Percentiles rank a stretch among this genome's conserved stretches.
These are phyloP conservation scores for Globisporangium yorkense DNA, from an alignment of 352 stramenopile species.

Conservation along the genomic window DNA sequence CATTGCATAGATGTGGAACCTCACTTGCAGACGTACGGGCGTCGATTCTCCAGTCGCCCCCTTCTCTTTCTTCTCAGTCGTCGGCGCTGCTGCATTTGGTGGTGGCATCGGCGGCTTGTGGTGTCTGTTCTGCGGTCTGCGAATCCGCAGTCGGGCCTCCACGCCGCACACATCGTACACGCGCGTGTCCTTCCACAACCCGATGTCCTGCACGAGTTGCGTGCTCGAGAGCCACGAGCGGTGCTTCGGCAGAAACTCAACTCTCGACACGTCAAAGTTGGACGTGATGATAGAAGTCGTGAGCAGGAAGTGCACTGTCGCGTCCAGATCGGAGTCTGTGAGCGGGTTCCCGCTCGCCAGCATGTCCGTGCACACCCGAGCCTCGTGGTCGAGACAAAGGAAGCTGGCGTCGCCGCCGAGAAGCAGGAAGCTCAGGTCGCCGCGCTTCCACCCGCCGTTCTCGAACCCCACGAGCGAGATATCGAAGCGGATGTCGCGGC, in stretches of 20 bases:
- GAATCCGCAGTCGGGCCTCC: conserved; percentile 30
- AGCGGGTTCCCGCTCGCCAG: conserved; percentile 23
- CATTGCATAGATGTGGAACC: neutral
- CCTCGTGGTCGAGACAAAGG: conserved; percentile 51
- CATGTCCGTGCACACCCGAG: conserved; percentile 38
- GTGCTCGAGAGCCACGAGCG: conserved; percentile 37
- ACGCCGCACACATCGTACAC: conserved; percentile 53
- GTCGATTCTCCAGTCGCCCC: neutral
- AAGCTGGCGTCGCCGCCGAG: conserved; percentile 35
- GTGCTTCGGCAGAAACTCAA: conserved; percentile 39
- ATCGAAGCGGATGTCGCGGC: conserved; percentile 51
- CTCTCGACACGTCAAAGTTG: conserved; percentile 30
- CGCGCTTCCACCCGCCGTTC: conserved; percentile 52
- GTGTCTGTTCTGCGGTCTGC: conserved; percentile 38
- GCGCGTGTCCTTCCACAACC: conserved; percentile 40
- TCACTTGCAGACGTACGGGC: neutral
- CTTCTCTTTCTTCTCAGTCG: neutral
- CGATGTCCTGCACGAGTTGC: conserved; percentile 36
- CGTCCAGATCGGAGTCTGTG: conserved; percentile 31
- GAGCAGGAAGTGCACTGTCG: conserved; percentile 59
- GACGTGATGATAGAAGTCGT: conserved; percentile 52
- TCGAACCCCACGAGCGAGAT: conserved; percentile 64
- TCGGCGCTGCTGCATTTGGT: neutral
- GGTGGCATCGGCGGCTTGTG: conserved; percentile 20
- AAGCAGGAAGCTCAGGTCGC: conserved; percentile 58